Evolutionary conservation across 495 filamentous ascomycete genomes (phyloP).

Genomic region (Hyaloscypha bicolor): DNA sequence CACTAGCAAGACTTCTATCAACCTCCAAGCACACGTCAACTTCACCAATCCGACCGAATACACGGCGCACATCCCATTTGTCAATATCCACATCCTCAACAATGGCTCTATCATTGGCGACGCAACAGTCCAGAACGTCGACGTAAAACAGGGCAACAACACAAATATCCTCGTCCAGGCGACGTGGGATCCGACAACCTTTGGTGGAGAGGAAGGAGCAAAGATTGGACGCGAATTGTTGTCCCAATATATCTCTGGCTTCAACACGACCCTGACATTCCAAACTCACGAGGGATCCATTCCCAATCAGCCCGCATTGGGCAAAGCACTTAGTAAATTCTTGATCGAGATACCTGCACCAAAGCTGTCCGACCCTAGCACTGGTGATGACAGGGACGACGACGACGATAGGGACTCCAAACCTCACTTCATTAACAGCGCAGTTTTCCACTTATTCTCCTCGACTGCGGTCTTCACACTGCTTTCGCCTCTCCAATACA

Average conservation of each 20-base stretch:
- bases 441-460: constrained; percentile 83
- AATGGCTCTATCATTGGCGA: constrained; percentile 78
- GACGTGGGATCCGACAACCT: constrained; percentile 67
- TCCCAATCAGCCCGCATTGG: constrained; percentile 72
- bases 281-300: constrained; percentile 68
- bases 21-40: constrained; percentile 69
- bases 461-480: constrained; percentile 86
- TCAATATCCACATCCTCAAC: constrained; percentile 72
- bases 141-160: constrained; percentile 70
- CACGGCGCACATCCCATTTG: constrained; percentile 74
- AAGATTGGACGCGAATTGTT: constrained; percentile 70
- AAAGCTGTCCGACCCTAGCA: constrained; percentile 55
- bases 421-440: constrained; percentile 78
- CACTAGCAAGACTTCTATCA: constrained; percentile 68
- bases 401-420: constrained; percentile 48
- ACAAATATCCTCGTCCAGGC: constrained; percentile 67
- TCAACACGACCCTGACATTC: constrained; percentile 77
- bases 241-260: constrained; percentile 85
- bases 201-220: constrained; percentile 60
- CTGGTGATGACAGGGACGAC: constrained; percentile 41
- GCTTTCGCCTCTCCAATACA: constrained; percentile 71
- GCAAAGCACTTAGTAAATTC: constrained; percentile 69
- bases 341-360: constrained; percentile 71
- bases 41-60: constrained; percentile 90
- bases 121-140: constrained; percentile 61